These are phyloP conservation scores for Inga laurina DNA, from an alignment of 306 rosid species.

Conservation along the genomic window DNA sequence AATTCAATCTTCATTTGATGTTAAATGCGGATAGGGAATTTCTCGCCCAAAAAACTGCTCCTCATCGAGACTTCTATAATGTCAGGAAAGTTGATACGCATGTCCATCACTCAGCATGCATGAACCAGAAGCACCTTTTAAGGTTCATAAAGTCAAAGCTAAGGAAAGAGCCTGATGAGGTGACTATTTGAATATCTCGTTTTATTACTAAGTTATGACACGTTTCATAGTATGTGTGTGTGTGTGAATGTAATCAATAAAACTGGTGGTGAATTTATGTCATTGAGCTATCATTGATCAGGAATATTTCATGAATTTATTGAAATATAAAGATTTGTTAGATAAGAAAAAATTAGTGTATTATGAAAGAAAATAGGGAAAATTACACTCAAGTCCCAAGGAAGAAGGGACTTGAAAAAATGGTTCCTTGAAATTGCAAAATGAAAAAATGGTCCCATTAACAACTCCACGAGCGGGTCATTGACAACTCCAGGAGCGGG, in stretches of 20 bases:
- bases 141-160: slow-evolving; percentile 98
- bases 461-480: too few relatives aligned
- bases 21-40: slow-evolving; percentile 98
- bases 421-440: too few relatives aligned
- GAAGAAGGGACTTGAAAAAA: too few relatives aligned
- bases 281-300: background rate
- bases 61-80: slow-evolving; percentile 98
- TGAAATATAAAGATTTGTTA: background rate
- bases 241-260: background rate
- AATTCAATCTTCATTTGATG: slow-evolving; percentile 99
- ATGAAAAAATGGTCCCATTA: too few relatives aligned
- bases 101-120: slow-evolving; percentile 99
- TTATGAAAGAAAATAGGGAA: background rate
- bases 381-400: too few relatives aligned
- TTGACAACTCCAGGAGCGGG: too few relatives aligned
- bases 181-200: slow-evolving; percentile 37
- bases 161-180: slow-evolving; percentile 99
- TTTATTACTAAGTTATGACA: slow-evolving; percentile 13
- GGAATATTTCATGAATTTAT: background rate
- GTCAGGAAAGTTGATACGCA: slow-evolving; percentile 99
- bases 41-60: slow-evolving; percentile 99
- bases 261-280: slow-evolving; percentile 1
- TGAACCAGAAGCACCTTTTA: slow-evolving; percentile 98
- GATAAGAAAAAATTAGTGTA: background rate
- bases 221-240: background rate